A percentile compares a stretch with the other conserved stretches of the same genome.
phyloP scores from a whole-genome alignment of 192 early-diverging fungal species.

The Coemansia sp. region DNA sequence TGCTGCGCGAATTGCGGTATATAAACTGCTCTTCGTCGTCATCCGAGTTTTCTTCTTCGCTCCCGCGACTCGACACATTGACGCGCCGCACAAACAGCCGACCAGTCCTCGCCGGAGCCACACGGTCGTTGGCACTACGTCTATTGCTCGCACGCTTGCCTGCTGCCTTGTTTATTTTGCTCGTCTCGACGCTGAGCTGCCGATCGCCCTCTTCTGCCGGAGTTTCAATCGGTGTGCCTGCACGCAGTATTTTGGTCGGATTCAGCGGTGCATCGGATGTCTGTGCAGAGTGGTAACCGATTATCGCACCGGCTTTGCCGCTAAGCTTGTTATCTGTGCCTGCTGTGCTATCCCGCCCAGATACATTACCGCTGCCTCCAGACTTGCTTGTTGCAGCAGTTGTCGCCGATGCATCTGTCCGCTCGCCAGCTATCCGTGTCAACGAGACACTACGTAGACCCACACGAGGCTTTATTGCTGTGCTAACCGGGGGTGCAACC shows the following conservation, averaged over 20 bases:
- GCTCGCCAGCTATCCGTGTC: conserved; percentile 30
- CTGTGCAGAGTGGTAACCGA: conserved; percentile 6
- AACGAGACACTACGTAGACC: conserved; percentile 41
- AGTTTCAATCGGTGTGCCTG: conserved; percentile 33
- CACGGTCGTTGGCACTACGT: conserved; percentile 22
- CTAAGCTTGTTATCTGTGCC: not conserved
- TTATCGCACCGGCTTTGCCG: conserved; percentile 1
- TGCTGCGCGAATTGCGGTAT: conserved; percentile 51
- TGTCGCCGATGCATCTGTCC: conserved; percentile 5
- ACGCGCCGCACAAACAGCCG: conserved; percentile 34
- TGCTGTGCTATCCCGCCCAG: conserved; percentile 19
- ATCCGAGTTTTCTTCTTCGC: conserved; percentile 44
- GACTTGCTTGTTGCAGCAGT: conserved; percentile 9
- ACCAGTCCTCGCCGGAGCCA: conserved; percentile 9
- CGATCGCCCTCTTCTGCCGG: conserved; percentile 47
- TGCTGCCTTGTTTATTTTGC: conserved; percentile 14
- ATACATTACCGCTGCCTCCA: conserved; percentile 21
- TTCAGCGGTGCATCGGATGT: not conserved
- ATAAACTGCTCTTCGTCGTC: conserved; percentile 50
- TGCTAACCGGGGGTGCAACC: not conserved
- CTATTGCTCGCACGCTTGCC: conserved; percentile 12
- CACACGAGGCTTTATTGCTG: conserved; percentile 3
- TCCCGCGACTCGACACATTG: conserved; percentile 43
- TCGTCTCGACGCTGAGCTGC: conserved; percentile 34
- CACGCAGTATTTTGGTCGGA: conserved; percentile 13